A percentile compares a stretch with the other conserved stretches of the same genome.
These are phyloP conservation scores for Naematelia encephala DNA, from an alignment of 768 basidiomycete species.

Conservation along the genomic window DNA sequence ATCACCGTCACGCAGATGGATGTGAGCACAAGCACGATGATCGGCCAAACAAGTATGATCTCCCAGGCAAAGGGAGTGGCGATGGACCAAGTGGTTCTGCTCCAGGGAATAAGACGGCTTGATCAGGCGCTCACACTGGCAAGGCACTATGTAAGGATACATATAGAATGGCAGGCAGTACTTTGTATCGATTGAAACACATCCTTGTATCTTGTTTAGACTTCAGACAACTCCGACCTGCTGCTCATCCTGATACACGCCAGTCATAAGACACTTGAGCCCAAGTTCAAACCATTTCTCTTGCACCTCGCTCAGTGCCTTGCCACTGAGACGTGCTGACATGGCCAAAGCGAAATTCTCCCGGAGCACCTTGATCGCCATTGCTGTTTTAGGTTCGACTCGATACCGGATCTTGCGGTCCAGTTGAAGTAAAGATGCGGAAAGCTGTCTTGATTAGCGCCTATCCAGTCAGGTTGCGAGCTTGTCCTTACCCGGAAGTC, in stretches of 20 bases:
- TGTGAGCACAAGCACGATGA: constrained; percentile 20
- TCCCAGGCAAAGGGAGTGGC: neutral
- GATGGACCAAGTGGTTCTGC: neutral
- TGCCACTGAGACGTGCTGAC: constrained; percentile 62
- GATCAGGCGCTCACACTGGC: neutral
- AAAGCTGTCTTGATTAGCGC: constrained; percentile 56
- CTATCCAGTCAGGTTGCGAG: neutral
- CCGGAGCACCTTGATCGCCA: constrained; percentile 78
- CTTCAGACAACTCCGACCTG: constrained; percentile 7
- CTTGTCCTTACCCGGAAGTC: constrained; percentile 70
- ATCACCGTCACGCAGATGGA: constrained; percentile 11
- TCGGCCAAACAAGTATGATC: constrained; percentile 9
- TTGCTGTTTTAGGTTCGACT: constrained; percentile 64
- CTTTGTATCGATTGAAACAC: constrained; percentile 5
- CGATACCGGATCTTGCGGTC: constrained; percentile 82
- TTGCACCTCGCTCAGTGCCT: constrained; percentile 61
- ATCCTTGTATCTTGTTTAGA: neutral
- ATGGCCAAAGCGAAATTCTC: constrained; percentile 61
- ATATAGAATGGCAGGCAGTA: neutral
- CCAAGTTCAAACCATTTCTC: constrained; percentile 71
- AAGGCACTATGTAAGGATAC: neutral
- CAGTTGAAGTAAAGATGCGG: constrained; percentile 66
- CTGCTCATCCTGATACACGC: constrained; percentile 14
- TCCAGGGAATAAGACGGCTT: neutral
- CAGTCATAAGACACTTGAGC: constrained; percentile 51